These are phyloP conservation scores for Phytophthora fragariae DNA, from an alignment of 352 stramenopile genomes.

Conservation along the genomic window DNA sequence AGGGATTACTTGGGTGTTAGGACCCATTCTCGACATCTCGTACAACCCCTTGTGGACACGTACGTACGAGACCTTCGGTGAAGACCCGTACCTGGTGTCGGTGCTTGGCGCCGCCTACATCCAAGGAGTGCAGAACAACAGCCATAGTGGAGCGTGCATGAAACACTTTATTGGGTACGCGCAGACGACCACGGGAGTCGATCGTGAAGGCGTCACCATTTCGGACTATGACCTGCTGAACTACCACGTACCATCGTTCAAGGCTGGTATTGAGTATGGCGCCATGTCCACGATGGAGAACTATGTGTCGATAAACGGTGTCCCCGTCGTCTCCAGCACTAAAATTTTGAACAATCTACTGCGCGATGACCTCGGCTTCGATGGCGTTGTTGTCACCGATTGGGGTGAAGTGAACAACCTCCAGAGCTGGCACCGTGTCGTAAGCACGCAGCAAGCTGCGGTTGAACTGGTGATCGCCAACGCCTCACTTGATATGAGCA, in stretches of 20 bases:
- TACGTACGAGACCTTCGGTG: slow-evolving; percentile 93
- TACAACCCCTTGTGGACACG: slow-evolving; percentile 87
- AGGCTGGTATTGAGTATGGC: slow-evolving; percentile 71
- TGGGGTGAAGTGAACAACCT: slow-evolving; percentile 92
- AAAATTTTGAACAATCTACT: slow-evolving; percentile 77
- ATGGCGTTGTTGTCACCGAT: slow-evolving; percentile 89
- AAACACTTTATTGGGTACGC: slow-evolving; percentile 90
- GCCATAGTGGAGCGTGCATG: slow-evolving; percentile 75
- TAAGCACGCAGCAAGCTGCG: slow-evolving; percentile 45
- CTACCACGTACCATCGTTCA: slow-evolving; percentile 80
- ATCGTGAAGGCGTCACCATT: slow-evolving; percentile 76
- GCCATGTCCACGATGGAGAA: slow-evolving; percentile 91
- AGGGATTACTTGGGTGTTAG: slow-evolving; percentile 90
- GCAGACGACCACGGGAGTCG: slow-evolving; percentile 71
- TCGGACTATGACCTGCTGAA: slow-evolving; percentile 79
- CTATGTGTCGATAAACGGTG: slow-evolving; percentile 90
- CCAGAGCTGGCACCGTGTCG: slow-evolving; percentile 54
- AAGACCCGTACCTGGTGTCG: slow-evolving; percentile 82
- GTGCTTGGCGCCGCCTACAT: slow-evolving; percentile 76
- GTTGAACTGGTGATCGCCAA: slow-evolving; percentile 66
- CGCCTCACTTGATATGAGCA: slow-evolving; percentile 90
- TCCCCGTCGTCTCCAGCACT: slow-evolving; percentile 82
- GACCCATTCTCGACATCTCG: slow-evolving; percentile 82
- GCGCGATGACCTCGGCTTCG: slow-evolving; percentile 75
- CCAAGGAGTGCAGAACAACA: slow-evolving; percentile 76